These are phyloP conservation scores for Prunella vulgaris DNA, from an alignment of 257 asterid genomes.

Conservation along the genomic window DNA sequence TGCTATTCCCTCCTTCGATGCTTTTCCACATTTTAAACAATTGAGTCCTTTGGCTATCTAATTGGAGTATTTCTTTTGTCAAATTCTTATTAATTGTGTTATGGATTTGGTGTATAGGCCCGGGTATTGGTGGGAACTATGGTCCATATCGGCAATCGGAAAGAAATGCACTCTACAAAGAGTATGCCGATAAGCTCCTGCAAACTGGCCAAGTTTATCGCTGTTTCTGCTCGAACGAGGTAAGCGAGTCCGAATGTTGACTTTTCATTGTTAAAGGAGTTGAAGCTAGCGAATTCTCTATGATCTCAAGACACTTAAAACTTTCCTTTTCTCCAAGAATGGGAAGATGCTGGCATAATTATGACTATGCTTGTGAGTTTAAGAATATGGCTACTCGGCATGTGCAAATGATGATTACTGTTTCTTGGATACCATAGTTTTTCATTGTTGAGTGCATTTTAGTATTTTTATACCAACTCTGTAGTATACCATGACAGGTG, in stretches of 20 bases:
- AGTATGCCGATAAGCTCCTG: constrained; percentile 73
- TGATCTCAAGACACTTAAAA: neutral
- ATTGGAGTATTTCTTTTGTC: neutral
- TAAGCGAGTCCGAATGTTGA: constrained; percentile 16
- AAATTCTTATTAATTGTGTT: neutral
- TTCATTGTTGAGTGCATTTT: neutral
- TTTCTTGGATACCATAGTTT: neutral
- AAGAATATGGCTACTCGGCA: too few species aligned
- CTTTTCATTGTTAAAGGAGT: neutral
- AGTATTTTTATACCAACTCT: neutral
- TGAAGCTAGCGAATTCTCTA: neutral
- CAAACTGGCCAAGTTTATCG: constrained; percentile 80
- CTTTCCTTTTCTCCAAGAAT: neutral
- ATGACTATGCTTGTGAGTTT: too few species aligned
- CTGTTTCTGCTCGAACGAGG: constrained; percentile 92
- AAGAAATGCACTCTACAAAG: constrained; percentile 81
- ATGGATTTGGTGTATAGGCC: constrained; percentile 48
- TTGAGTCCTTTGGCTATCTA: neutral
- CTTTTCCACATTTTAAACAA: neutral
- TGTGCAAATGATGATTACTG: neutral
- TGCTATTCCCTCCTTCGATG: neutral
- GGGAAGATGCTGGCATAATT: constrained; percentile 1
- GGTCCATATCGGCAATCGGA: constrained; percentile 97
- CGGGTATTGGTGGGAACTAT: constrained; percentile 72
- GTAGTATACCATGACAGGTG: neutral